These are phyloP conservation scores for Leccinum disarticulatum DNA, from an alignment of 768 basidiomycete species.

Conservation along the genomic window DNA sequence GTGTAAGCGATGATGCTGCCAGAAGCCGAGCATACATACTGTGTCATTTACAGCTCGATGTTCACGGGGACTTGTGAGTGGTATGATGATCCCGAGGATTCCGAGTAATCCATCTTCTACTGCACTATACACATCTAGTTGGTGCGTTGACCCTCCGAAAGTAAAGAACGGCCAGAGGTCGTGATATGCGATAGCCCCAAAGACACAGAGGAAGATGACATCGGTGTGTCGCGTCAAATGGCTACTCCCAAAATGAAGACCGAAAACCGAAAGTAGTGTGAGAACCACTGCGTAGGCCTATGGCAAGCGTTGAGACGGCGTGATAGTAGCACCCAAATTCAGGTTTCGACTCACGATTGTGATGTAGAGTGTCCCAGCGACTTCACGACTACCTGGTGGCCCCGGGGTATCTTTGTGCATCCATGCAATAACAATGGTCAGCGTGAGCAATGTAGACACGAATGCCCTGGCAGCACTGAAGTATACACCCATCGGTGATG, in stretches of 20 bases:
- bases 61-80: slow-evolving; percentile 5
- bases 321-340: not conserved
- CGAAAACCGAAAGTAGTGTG: slow-evolving; percentile 1
- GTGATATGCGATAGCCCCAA: slow-evolving; percentile 1
- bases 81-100: slow-evolving; percentile 9
- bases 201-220: slow-evolving; percentile 3
- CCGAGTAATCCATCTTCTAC: not conserved
- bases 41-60: not conserved
- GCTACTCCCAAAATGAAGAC: not conserved
- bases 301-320: not conserved
- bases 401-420: not conserved
- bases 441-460: not conserved
- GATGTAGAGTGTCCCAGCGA: not conserved
- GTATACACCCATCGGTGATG: not conserved
- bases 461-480: not conserved
- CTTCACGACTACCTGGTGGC: not conserved
- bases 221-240: slow-evolving; percentile 18
- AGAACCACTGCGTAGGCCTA: slow-evolving; percentile 11
- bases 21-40: not conserved
- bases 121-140: not conserved
- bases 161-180: slow-evolving; percentile 13
- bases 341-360: slow-evolving; percentile 2
- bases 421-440: slow-evolving; percentile 2
- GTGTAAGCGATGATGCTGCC: not conserved
- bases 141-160: not conserved